Evolutionary conservation across 2,329 filamentous ascomycete species (phyloP).

Genomic region (Xylaria digitata): DNA sequence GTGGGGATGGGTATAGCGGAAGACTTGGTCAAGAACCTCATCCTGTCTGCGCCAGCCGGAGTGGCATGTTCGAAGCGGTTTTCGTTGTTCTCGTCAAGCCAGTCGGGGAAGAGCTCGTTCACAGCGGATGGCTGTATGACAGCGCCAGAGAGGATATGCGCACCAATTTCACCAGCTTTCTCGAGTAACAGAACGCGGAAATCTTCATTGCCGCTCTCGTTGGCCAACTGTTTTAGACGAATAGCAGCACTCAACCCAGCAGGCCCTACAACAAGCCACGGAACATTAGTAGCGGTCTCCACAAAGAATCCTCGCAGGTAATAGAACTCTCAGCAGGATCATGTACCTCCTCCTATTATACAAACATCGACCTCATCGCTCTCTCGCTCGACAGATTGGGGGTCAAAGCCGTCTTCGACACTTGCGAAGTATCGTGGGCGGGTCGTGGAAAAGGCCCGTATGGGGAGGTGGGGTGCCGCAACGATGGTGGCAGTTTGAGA

Average conservation of each 20-base stretch:
- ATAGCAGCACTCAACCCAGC: slow-evolving; percentile 94
- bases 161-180: slow-evolving; percentile 94
- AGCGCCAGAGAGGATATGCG: slow-evolving; percentile 94
- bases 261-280: slow-evolving; percentile 67
- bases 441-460: slow-evolving; percentile 55
- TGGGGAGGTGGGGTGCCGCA: slow-evolving; percentile 31
- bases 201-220: slow-evolving; percentile 93
- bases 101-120: slow-evolving; percentile 91
- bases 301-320: slow-evolving; percentile 4
- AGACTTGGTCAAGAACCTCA: slow-evolving; percentile 92
- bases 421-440: slow-evolving; percentile 46
- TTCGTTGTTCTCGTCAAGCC: slow-evolving; percentile 89
- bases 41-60: slow-evolving; percentile 83
- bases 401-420: slow-evolving; percentile 71
- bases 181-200: slow-evolving; percentile 93
- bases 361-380: slow-evolving; percentile 95
- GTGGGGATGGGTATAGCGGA: slow-evolving; percentile 82
- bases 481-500: slow-evolving; percentile 33
- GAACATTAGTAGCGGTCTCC: slow-evolving; percentile 19
- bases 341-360: slow-evolving; percentile 85
- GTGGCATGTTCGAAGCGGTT: slow-evolving; percentile 89
- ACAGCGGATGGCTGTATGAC: slow-evolving; percentile 91
- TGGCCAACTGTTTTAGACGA: slow-evolving; percentile 93
- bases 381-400: slow-evolving; percentile 80
- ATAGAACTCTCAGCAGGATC: slow-evolving; percentile 32